These are phyloP conservation scores for Calonectria hawksworthii DNA, from an alignment of 2,329 filamentous ascomycete species.

Conservation along the genomic window DNA sequence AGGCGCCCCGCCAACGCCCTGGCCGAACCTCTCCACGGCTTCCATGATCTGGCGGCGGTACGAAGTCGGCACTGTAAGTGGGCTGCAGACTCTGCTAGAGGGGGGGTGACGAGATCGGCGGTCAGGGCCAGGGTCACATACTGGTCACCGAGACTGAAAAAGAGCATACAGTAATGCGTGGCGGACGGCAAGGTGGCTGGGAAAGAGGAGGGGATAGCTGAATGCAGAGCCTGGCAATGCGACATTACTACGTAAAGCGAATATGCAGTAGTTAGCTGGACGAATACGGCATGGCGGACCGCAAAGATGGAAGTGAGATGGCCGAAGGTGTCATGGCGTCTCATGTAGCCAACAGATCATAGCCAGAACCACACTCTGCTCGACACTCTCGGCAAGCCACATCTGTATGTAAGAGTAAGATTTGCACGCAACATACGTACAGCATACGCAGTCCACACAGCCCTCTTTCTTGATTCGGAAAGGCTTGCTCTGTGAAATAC, in stretches of 20 bases:
- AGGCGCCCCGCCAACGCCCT: constrained; percentile 42
- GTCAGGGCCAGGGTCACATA: constrained; percentile 38
- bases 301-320: neutral
- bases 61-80: constrained; percentile 10
- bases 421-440: constrained; percentile 3
- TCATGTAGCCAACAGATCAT: constrained; percentile 3
- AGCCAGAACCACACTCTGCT: neutral
- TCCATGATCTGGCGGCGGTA: constrained; percentile 28
- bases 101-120: constrained; percentile 43
- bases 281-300: neutral
- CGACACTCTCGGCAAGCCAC: constrained; percentile 27
- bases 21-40: constrained; percentile 44
- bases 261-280: neutral
- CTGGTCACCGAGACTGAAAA: constrained; percentile 23
- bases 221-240: constrained; percentile 8
- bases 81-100: constrained; percentile 25
- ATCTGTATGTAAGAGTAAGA: constrained; percentile 16
- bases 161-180: neutral
- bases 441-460: neutral
- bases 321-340: constrained; percentile 5
- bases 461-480: constrained; percentile 13
- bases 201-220: neutral
- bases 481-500: constrained; percentile 8
- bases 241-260: neutral
- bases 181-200: constrained; percentile 25